phyloP scores from a whole-genome alignment of 2,329 filamentous ascomycete species.

The Xylariaceae sp. region DNA sequence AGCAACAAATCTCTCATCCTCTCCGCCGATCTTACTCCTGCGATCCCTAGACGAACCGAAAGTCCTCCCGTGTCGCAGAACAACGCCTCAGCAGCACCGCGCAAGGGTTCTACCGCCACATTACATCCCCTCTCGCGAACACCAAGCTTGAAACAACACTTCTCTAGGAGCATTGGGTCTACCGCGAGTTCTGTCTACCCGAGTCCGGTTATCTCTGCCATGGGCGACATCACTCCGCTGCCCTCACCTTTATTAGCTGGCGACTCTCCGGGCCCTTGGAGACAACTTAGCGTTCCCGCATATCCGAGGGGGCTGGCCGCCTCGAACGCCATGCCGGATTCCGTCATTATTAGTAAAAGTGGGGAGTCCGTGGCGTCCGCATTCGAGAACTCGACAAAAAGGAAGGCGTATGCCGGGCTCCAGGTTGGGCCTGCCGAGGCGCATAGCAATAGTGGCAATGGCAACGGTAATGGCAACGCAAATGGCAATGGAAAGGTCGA shows the following conservation, averaged over 20 bases:
- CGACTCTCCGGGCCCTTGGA: conserved; percentile 65
- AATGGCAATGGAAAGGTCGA: conserved; percentile 17
- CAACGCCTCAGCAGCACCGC: conserved; percentile 32
- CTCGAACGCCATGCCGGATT: conserved; percentile 37
- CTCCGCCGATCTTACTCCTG: conserved; percentile 35
- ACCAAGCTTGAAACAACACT: conserved; percentile 55
- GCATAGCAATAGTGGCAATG: conserved; percentile 23
- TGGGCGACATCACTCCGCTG: conserved; percentile 73
- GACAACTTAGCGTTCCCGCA: conserved; percentile 44
- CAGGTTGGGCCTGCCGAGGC: conserved; percentile 31
- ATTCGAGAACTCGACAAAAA: conserved; percentile 48
- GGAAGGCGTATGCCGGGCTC: conserved; percentile 52
- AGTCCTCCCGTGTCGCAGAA: conserved; percentile 30
- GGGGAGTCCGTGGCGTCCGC: conserved; percentile 50
- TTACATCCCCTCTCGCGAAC: conserved; percentile 53
- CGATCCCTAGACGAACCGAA: conserved; percentile 28
- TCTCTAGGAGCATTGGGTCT: conserved; percentile 48
- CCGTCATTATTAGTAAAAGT: conserved; percentile 46
- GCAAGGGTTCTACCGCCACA: conserved; percentile 40
- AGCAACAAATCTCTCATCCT: conserved; percentile 33
- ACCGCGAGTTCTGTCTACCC: conserved; percentile 63
- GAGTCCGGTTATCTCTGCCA: conserved; percentile 67
- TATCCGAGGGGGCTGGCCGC: conserved; percentile 43
- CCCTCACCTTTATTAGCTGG: conserved; percentile 66
- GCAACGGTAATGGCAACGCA: too few species aligned